Percentiles rank a stretch among this genome's conserved stretches.
Evolutionary conservation across 192 early-diverging fungal genomes (phyloP).

Genomic region (Rhizoclosmatium sp.): DNA sequence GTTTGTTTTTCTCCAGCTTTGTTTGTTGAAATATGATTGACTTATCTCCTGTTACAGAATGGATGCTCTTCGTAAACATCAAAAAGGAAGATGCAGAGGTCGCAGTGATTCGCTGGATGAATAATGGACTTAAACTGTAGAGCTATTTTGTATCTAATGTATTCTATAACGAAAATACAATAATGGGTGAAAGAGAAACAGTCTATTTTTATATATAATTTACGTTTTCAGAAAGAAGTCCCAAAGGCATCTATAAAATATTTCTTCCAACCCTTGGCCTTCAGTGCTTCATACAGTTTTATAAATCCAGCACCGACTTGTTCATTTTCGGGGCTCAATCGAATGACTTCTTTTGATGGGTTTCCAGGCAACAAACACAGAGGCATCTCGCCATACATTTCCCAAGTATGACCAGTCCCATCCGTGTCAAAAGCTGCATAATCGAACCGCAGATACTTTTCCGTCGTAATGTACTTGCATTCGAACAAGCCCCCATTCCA

Average conservation of each 20-base stretch:
- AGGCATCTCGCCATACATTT: slow-evolving; percentile 13
- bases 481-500: slow-evolving; percentile 48
- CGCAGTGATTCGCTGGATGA: too few relatives aligned
- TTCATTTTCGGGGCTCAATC: neutral
- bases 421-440: slow-evolving; percentile 36
- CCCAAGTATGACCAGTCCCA: slow-evolving; percentile 6
- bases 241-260: slow-evolving; percentile 14
- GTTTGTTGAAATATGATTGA: too few relatives aligned
- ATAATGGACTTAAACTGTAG: too few relatives aligned
- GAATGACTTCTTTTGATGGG: neutral
- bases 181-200: too few relatives aligned
- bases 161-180: too few relatives aligned
- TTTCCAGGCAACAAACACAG: slow-evolving; percentile 20
- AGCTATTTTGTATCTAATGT: too few relatives aligned
- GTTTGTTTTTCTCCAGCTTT: too few relatives aligned
- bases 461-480: slow-evolving; percentile 38
- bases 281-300: slow-evolving; percentile 15
- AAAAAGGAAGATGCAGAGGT: too few relatives aligned
- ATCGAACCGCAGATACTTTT: slow-evolving; percentile 22
- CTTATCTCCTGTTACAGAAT: too few relatives aligned
- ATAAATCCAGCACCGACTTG: slow-evolving; percentile 4
- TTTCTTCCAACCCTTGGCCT: neutral
- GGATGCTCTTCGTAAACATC: too few relatives aligned
- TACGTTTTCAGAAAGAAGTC: neutral
- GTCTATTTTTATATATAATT: too few relatives aligned